Base-by-base conservation (phyloP, 2,329 filamentous ascomycete species). In the Graphilbum ipis-grandicollis region DNA sequence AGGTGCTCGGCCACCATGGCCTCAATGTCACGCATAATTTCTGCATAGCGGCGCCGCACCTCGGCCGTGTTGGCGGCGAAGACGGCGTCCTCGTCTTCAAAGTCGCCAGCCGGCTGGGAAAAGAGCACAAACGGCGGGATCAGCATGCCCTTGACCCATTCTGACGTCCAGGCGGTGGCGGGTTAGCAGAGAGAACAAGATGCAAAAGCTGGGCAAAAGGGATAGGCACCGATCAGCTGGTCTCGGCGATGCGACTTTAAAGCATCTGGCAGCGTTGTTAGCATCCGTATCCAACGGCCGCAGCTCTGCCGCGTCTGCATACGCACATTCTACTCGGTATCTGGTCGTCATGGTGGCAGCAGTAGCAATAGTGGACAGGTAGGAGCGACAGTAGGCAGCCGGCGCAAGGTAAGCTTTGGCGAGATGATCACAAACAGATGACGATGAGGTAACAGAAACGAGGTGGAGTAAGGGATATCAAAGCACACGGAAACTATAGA, bases 81-180 rank as follows among this genome's bases (percentile, higher is more conserved):
- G 38, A 65, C 69, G 38, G 69, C 63, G 42, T 71, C 71, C 47
- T 74, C 67, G 39, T 71, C 65, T 44, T 86, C 78, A 49, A 88
- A 85, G 31, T 85, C 73, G 17, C 84, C 84, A 1, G 84, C 92
- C 4, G 90, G 90, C 53, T 96, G 86, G 1, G 88, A 94, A 55
- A 93, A 85, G 37, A 98, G 71, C 29, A 98, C 88, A 53, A 98
- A 98, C 0, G 90, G 90, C 1, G 96, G 88, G 2, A 90, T 90
- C 12, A 96, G 65, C 4, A 96, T 70, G 29, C 79, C 82, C 60
- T 98, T 96, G 65, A 96, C 83, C 88, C 88, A 96, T 78, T 93
- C 84, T 75, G 49, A 15, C 21, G 21, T 23, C 6, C 6, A 5
- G 10, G 31, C 15, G 29, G 29, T 28, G n/a, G 23, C 26, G n/a